Base-by-base conservation (phyloP, 371 early-diverging fungal species). In the Mucor lusitanicus region DNA sequence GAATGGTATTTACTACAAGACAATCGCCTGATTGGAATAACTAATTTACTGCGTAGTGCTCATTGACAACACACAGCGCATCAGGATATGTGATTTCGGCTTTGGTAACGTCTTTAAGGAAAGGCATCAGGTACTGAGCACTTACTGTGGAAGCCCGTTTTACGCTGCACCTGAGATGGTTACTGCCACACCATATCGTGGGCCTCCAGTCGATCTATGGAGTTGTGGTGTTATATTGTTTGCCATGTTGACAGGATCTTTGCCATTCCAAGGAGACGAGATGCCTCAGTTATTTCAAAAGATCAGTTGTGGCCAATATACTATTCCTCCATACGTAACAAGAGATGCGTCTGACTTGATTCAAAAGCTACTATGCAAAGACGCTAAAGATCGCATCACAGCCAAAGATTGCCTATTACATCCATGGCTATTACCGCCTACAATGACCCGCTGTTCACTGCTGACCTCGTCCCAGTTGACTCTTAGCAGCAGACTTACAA, bases 121-220 rank as follows among this genome's bases (percentile, higher is more conserved):
- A 60, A 88, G 87, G 63, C 88, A 94, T 55, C 86, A 91, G 58
- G 83, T 91, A 55, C 78, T 98, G 50, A 90, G 89, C 46, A 99
- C 98, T 1, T 98, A 95, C 75, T 99, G 98, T 67, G 98, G 98
- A 0, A 93, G 93, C 42, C 90, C 94, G 0, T 95, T 95, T 71
- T 96, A 95, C 71, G 96, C 96, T 11, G 94, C 95, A 1, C 95
- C 95, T 0, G 91, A 92, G 71, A 88, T 93, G 85, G 90, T 93
- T 8, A 84, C 86, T 7, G 91, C 91, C 8, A 87, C 89, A 12
- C 84, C 85, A 6, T 92, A 94, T 64, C 74, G 71, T 30, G 95
- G 92, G 0, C 92, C 92, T 12, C 90, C 91, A 46, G 88, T 88
- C 3, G 94, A 94, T 73, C 76, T 93, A 48, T 93, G 93, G 93